phyloP scores from a whole-genome alignment of 2,329 filamentous ascomycete species.

The Didymellaceae sp. region DNA sequence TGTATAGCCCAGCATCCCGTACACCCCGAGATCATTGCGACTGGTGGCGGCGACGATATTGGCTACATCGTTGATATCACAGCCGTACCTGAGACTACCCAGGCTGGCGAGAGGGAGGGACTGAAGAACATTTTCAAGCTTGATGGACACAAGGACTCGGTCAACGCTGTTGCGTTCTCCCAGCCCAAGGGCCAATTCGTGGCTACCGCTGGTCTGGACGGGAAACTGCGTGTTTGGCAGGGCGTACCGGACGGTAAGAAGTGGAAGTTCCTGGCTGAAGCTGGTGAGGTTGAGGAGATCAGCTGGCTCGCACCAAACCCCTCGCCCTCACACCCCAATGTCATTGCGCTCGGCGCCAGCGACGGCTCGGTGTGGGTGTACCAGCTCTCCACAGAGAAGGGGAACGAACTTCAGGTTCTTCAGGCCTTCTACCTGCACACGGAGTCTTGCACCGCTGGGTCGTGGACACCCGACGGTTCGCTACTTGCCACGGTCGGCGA shows the following conservation, averaged over 20 bases:
- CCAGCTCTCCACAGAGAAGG: constrained; percentile 71
- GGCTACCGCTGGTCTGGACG: constrained; percentile 87
- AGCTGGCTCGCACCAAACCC: constrained; percentile 88
- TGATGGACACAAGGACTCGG: constrained; percentile 89
- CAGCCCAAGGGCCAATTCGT: constrained; percentile 82
- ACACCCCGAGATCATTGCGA: constrained; percentile 78
- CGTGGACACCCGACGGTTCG: constrained; percentile 87
- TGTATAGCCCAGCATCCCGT: constrained; percentile 91
- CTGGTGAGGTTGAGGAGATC: constrained; percentile 91
- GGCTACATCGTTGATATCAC: constrained; percentile 86
- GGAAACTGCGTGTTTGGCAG: constrained; percentile 75
- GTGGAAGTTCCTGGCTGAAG: constrained; percentile 75
- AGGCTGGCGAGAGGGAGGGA: constrained; percentile 62
- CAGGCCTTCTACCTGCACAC: constrained; percentile 94
- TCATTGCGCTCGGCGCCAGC: constrained; percentile 83
- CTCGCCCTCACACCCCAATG: constrained; percentile 73
- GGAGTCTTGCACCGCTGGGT: constrained; percentile 81
- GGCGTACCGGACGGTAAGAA: constrained; percentile 57
- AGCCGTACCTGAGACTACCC: constrained; percentile 66
- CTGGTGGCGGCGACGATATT: constrained; percentile 84
- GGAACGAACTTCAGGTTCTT: constrained; percentile 75
- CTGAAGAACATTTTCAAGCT: constrained; percentile 74
- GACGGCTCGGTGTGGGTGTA: constrained; percentile 98
- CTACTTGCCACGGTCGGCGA: constrained; percentile 88
- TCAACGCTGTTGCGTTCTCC: constrained; percentile 87